Evolutionary conservation across 495 filamentous ascomycete species (phyloP), one percentile per base, ranked within the genome.

Genomic region (Melanomma pulvis-pyrius): DNA sequence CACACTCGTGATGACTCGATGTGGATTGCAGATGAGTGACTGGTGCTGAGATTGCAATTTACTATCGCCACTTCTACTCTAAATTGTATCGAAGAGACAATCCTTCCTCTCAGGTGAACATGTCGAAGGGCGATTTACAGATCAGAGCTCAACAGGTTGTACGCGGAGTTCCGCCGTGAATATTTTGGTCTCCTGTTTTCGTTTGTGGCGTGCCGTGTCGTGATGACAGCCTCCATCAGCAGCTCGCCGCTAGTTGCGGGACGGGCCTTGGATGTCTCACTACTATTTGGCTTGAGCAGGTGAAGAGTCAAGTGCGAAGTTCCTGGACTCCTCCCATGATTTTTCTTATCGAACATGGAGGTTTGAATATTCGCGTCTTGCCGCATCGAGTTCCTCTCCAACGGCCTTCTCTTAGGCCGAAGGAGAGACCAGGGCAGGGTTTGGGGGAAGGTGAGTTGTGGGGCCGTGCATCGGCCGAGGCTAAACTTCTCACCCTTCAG

Each of bases 381-480:
- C 4, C 30, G 4, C 17, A 44, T n/a, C 39, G 8, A 44, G 2
- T 44, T 44, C 2, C 13, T n/a, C n/a, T 12, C n/a, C 39, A n/a
- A n/a, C n/a, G 39, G 39, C 9, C 4, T 44, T 15, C 9, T 3
- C 39, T 15, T n/a, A 17, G 17, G 39, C 5, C 5, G 39, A 6
- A 44, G 17, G 39, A n/a, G n/a, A 44, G 39, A 44, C n/a, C 39
- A 44, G 39, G 8, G 13, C 39, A 44, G 39, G 39, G 39, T 44
- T 44, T 3, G 39, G 17, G 39, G 39, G 39, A 15, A 11, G 39
- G 39, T 34, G 12, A 34, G 5, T 44, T 6, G 39, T 3, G 17
- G 39, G 39, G 8, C 39, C 39, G 48, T 51, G 48, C 48, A 19
- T 51, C 48, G 48, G 48, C 48, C 48, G 48, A 51, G 54, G 19